phyloP scores from a whole-genome alignment of 2,329 filamentous ascomycete species.

The Beauveria brongniartii region DNA sequence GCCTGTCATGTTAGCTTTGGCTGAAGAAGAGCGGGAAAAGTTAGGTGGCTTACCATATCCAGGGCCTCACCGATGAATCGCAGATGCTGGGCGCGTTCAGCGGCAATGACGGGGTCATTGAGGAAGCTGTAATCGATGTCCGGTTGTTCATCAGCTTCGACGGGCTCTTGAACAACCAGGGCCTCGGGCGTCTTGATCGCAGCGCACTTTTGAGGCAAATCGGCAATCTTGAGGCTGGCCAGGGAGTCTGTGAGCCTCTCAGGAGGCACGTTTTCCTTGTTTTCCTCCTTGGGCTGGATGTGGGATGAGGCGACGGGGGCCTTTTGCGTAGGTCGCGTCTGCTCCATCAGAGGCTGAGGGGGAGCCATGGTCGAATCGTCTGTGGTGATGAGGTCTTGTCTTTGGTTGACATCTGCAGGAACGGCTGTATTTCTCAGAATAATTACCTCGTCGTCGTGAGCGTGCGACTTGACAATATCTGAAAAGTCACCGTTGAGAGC shows the following conservation, averaged over 20 bases:
- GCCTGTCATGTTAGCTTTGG: slow-evolving; percentile 47
- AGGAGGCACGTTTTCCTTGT: slow-evolving; percentile 11
- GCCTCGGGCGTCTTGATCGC: not conserved
- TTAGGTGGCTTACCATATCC: slow-evolving; percentile 58
- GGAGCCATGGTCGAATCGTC: slow-evolving; percentile 3
- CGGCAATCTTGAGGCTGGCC: slow-evolving; percentile 3
- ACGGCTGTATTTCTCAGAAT: not conserved
- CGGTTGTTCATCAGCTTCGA: not conserved
- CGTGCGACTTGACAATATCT: slow-evolving; percentile 3
- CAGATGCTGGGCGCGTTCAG: slow-evolving; percentile 27
- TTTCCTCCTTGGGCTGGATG: not conserved
- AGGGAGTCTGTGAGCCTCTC: not conserved
- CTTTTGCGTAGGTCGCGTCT: slow-evolving; percentile 35
- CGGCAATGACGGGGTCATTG: slow-evolving; percentile 22
- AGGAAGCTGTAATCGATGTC: not conserved
- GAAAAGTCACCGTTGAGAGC: slow-evolving; percentile 2
- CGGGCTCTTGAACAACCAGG: not conserved
- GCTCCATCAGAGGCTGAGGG: slow-evolving; percentile 15
- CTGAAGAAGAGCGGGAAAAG: not conserved
- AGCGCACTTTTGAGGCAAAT: not conserved
- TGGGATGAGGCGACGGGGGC: not conserved
- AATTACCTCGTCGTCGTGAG: not conserved
- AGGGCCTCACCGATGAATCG: slow-evolving; percentile 79
- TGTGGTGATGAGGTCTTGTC: not conserved
- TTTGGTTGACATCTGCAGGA: not conserved